A percentile compares a stretch with the other conserved stretches of the same genome.
Conservation (phyloP, 805 yeast species). For the Candida boidinii region DNA sequence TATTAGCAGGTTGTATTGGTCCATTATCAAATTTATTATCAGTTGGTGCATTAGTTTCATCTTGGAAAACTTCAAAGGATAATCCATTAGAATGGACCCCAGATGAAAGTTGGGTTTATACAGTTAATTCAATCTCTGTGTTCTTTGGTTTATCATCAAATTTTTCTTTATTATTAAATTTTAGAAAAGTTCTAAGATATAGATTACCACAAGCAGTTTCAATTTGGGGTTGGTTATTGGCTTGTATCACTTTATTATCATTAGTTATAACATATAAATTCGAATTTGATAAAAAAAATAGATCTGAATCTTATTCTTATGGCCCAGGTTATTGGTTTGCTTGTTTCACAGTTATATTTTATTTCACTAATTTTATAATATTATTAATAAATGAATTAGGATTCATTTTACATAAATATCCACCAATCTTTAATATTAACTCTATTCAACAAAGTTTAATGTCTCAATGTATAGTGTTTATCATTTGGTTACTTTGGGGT, state of each 20-base stretch:
- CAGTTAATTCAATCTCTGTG: constrained; percentile 55
- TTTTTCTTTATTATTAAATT: constrained; percentile 59
- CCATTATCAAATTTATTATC: constrained; percentile 73
- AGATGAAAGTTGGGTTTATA: constrained; percentile 37
- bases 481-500: constrained; percentile 68
- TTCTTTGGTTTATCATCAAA: constrained; percentile 63
- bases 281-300: constrained; percentile 12
- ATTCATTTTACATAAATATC: constrained; percentile 47
- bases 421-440: constrained; percentile 61
- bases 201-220: constrained; percentile 54
- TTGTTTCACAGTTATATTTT: constrained; percentile 52
- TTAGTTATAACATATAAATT: constrained; percentile 31
- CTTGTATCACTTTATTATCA: constrained; percentile 42
- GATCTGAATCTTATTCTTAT: constrained; percentile 13
- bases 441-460: constrained; percentile 65
- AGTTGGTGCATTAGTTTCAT: constrained; percentile 58
- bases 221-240: constrained; percentile 55
- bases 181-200: constrained; percentile 50
- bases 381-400: constrained; percentile 57
- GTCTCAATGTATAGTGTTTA: constrained; percentile 56
- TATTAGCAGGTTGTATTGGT: constrained; percentile 69
- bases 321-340: constrained; percentile 80
- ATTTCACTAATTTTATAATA: constrained; percentile 46
- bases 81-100: constrained; percentile 12
- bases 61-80: constrained; percentile 40